Conservation (phyloP, 2,329 filamentous ascomycete species). For the Rutstroemia sp. region DNA sequence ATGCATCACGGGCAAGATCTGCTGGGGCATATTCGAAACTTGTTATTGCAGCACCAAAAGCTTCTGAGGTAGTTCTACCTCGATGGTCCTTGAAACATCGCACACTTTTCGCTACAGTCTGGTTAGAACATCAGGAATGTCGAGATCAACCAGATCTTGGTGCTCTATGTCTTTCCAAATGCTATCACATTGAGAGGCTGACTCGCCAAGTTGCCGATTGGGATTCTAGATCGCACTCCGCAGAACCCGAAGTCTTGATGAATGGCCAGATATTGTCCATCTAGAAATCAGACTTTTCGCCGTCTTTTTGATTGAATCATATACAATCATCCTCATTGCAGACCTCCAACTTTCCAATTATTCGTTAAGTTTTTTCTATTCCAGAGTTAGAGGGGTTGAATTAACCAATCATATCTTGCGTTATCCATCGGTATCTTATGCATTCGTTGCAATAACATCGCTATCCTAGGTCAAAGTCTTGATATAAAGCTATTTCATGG, state of each 20-base stretch:
- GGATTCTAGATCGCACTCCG: too few species aligned
- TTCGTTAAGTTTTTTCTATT: neutral
- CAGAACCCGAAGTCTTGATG: neutral
- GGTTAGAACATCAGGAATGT: neutral
- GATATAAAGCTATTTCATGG: neutral
- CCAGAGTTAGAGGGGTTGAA: neutral
- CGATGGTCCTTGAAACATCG: neutral
- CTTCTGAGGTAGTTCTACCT: neutral
- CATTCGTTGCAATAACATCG: neutral
- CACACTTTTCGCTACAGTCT: neutral
- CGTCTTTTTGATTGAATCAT: neutral
- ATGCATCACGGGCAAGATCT: neutral
- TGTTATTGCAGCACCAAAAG: neutral
- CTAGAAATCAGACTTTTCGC: neutral
- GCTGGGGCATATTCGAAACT: neutral
- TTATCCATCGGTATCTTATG: neutral
- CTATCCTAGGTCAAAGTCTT: neutral
- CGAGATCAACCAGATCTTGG: neutral
- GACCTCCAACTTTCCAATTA: neutral
- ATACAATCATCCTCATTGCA: neutral
- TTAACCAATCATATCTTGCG: neutral
- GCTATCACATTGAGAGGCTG: too few species aligned
- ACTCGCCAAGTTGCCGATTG: too few species aligned
- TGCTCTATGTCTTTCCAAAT: neutral
- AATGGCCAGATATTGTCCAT: neutral